Evolutionary conservation across 352 stramenopile genomes (phyloP).

Genomic region (Phytophthora colocasiae): DNA sequence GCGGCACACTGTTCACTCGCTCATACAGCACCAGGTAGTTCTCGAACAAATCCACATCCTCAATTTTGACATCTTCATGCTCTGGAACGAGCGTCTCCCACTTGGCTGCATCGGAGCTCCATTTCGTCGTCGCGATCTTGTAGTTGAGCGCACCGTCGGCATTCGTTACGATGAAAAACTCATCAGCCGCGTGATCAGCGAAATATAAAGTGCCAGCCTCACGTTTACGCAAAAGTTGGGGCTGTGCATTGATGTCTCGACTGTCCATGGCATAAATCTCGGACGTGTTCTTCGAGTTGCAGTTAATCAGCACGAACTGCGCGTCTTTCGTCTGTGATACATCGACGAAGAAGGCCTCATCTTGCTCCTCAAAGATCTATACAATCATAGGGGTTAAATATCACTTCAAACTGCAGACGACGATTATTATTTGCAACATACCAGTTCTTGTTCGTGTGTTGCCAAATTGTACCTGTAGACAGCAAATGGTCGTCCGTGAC

Average conservation of each 20-base stretch:
- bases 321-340: conserved; percentile 87
- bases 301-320: conserved; percentile 85
- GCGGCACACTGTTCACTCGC: conserved; percentile 69
- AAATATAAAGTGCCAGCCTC: conserved; percentile 84
- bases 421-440: conserved; percentile 35
- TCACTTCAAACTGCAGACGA: conserved; percentile 22
- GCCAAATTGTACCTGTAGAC: conserved; percentile 74
- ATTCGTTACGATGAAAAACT: conserved; percentile 89
- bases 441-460: conserved; percentile 56
- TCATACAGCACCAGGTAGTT: conserved; percentile 86
- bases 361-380: conserved; percentile 79
- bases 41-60: conserved; percentile 89
- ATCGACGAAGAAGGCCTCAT: conserved; percentile 87
- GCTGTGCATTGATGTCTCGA: conserved; percentile 28
- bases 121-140: conserved; percentile 60
- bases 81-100: conserved; percentile 69
- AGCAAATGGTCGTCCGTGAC: conserved; percentile 59
- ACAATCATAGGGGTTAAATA: too few species aligned
- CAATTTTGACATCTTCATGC: conserved; percentile 78
- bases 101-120: conserved; percentile 4
- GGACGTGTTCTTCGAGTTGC: conserved; percentile 89
- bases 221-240: conserved; percentile 56
- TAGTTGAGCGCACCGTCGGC: conserved; percentile 76
- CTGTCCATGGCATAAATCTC: conserved; percentile 74
- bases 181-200: conserved; percentile 71